Conservation (phyloP, 2,329 filamentous ascomycete genomes). For the Paracoccidioides brasiliensis region DNA sequence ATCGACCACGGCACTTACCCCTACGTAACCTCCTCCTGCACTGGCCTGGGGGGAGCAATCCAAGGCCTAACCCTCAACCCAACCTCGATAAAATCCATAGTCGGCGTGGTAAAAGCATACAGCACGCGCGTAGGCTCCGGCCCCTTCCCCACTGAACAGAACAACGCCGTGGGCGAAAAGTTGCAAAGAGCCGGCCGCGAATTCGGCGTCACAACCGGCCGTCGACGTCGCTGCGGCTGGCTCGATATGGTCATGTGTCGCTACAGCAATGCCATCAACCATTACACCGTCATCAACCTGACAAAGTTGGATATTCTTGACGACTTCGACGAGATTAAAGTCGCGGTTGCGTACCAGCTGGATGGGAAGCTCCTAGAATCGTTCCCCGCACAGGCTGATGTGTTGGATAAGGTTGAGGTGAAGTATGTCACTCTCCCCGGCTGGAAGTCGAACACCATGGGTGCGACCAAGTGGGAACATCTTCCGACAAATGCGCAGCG, state of each 20-base stretch:
- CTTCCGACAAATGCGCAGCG: slow-evolving; percentile 44
- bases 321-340: slow-evolving; percentile 49
- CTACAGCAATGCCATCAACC: slow-evolving; percentile 45
- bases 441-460: slow-evolving; percentile 49
- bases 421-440: slow-evolving; percentile 47
- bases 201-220: slow-evolving; percentile 45
- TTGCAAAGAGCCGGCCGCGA: slow-evolving; percentile 45
- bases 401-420: slow-evolving; percentile 41
- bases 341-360: slow-evolving; percentile 45
- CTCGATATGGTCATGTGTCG: slow-evolving; percentile 52
- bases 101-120: slow-evolving; percentile 54
- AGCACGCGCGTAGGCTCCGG: slow-evolving; percentile 47
- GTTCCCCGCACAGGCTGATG: slow-evolving; percentile 46
- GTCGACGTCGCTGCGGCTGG: slow-evolving; percentile 51
- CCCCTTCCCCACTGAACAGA: slow-evolving; percentile 51
- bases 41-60: slow-evolving; percentile 38
- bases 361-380: slow-evolving; percentile 38
- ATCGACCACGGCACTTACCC: slow-evolving; percentile 41
- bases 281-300: slow-evolving; percentile 45
- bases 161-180: slow-evolving; percentile 44
- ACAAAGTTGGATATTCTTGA: slow-evolving; percentile 54
- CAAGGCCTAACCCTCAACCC: slow-evolving; percentile 48
- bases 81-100: slow-evolving; percentile 42
- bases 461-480: slow-evolving; percentile 42
- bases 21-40: slow-evolving; percentile 36